Evolutionary conservation across 2,329 filamentous ascomycete genomes (phyloP).

Genomic region (Xylaria sp.): DNA sequence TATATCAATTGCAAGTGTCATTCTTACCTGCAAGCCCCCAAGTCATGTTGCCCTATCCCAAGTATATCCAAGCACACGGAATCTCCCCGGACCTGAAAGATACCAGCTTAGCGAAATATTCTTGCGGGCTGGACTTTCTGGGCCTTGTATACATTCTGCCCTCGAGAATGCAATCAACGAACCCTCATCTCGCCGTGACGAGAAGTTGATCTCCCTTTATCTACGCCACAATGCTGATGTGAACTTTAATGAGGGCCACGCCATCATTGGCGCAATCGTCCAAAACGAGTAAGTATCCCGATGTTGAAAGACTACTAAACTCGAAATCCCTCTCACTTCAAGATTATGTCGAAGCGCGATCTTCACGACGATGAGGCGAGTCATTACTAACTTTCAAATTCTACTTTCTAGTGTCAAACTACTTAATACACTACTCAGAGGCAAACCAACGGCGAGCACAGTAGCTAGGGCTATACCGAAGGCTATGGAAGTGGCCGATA

Average conservation of each 20-base stretch:
- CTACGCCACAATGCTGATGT: constrained; percentile 64
- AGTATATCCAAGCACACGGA: constrained; percentile 61
- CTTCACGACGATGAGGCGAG: background rate
- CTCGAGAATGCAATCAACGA: constrained; percentile 65
- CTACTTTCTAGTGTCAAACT: constrained; percentile 49
- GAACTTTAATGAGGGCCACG: constrained; percentile 64
- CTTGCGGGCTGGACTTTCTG: constrained; percentile 60
- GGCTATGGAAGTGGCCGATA: constrained; percentile 60
- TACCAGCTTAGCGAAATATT: constrained; percentile 63
- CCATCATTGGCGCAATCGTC: constrained; percentile 59
- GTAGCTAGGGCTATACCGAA: constrained; percentile 60
- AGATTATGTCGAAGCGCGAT: background rate
- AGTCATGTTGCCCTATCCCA: constrained; percentile 59
- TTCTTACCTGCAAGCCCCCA: constrained; percentile 60
- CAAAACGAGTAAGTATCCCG: constrained; percentile 55
- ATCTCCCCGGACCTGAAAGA: constrained; percentile 56
- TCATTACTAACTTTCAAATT: constrained; percentile 6
- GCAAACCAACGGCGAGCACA: constrained; percentile 59
- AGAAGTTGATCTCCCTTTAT: constrained; percentile 63
- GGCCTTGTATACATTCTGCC: constrained; percentile 59
- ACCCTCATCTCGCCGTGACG: constrained; percentile 59
- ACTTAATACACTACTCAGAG: constrained; percentile 57
- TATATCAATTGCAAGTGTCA: constrained; percentile 56
- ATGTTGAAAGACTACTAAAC: background rate
- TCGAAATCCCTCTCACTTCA: background rate